These are phyloP conservation scores for Macadamia tetraphylla DNA, from an alignment of 164 flowering plant genomes.

Conservation along the genomic window DNA sequence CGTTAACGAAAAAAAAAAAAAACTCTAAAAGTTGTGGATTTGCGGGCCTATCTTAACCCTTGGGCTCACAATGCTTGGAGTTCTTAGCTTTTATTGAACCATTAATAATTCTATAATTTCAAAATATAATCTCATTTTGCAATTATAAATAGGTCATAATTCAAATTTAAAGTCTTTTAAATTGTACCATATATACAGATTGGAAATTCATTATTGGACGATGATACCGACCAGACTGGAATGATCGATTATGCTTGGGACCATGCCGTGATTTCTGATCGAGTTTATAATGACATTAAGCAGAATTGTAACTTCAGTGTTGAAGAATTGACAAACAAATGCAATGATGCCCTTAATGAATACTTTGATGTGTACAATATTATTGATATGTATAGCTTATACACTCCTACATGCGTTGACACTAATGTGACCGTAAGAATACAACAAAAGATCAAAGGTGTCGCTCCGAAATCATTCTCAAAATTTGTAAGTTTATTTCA, in stretches of 20 bases:
- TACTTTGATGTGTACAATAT: slow-evolving; percentile 46
- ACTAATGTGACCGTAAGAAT: slow-evolving; percentile 8
- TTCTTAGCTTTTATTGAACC: too few relatives aligned
- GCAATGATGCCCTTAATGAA: slow-evolving; percentile 25
- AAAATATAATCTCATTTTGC: too few relatives aligned
- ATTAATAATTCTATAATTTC: too few relatives aligned
- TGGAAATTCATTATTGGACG: slow-evolving; percentile 67
- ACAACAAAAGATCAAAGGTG: slow-evolving; percentile 23
- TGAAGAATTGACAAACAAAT: slow-evolving; percentile 3
- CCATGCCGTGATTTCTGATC: slow-evolving; percentile 74
- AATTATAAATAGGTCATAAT: too few relatives aligned
- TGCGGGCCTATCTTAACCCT: too few relatives aligned
- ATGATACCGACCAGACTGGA: slow-evolving; percentile 58
- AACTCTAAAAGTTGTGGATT: too few relatives aligned
- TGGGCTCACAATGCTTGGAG: too few relatives aligned
- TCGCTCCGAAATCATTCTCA: slow-evolving; percentile 39
- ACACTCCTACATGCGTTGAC: slow-evolving; percentile 47
- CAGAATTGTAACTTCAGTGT: slow-evolving; percentile 46
- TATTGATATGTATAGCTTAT: slow-evolving; percentile 81
- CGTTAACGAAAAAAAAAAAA: too few relatives aligned
- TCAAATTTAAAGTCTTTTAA: background rate
- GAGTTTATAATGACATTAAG: slow-evolving; percentile 32
- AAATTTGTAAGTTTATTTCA: slow-evolving; percentile 39
- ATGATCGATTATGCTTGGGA: slow-evolving; percentile 75
- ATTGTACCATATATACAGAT: slow-evolving; percentile 41